A percentile compares a stretch with the other conserved stretches of the same genome.
Conservation (phyloP, 495 filamentous ascomycete species). For the Neurospora tetrasperma region DNA sequence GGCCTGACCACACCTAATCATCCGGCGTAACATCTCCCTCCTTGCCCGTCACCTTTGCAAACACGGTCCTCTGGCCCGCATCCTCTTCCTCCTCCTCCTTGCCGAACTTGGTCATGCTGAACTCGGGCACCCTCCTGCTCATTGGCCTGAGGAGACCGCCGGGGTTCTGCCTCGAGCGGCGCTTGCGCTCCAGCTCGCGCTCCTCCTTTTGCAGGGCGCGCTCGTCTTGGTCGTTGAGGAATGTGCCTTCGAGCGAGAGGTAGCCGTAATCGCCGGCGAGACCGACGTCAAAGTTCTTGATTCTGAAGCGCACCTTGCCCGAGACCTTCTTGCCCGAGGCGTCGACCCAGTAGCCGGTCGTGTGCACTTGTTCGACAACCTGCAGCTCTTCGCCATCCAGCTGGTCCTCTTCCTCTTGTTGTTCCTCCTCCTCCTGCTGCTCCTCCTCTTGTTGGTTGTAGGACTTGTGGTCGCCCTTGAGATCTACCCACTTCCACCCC, state of each 20-base stretch:
- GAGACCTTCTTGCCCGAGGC: slow-evolving; percentile 25
- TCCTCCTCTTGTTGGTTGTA: slow-evolving; percentile 7
- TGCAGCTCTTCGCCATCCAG: slow-evolving; percentile 22
- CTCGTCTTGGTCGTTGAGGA: slow-evolving; percentile 34
- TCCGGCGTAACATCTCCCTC: slow-evolving; percentile 20
- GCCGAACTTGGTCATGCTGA: slow-evolving; percentile 40
- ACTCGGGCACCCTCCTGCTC: slow-evolving; percentile 31
- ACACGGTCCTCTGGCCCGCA: slow-evolving; percentile 14
- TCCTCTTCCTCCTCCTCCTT: slow-evolving; percentile 32
- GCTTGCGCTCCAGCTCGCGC: slow-evolving; percentile 25
- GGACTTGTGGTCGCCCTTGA: slow-evolving; percentile 17
- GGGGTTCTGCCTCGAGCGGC: slow-evolving; percentile 21
- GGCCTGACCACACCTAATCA: slow-evolving; percentile 27
- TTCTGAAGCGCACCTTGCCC: slow-evolving; percentile 37
- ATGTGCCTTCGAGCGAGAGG: slow-evolving; percentile 38
- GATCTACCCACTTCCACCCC: slow-evolving; percentile 38
- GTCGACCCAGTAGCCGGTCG: slow-evolving; percentile 41
- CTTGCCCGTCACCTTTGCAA: slow-evolving; percentile 24
- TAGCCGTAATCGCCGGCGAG: slow-evolving; percentile 40
- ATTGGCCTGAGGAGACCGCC: slow-evolving; percentile 23
- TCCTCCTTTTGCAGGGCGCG: slow-evolving; percentile 24
- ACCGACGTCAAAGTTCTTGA: slow-evolving; percentile 41
- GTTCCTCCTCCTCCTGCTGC: slow-evolving; percentile 10
- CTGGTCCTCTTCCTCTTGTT: slow-evolving; percentile 16
- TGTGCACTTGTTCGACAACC: slow-evolving; percentile 33